Evolutionary conservation across 2,329 filamentous ascomycete species (phyloP).

Genomic region (Onygena corvina): DNA sequence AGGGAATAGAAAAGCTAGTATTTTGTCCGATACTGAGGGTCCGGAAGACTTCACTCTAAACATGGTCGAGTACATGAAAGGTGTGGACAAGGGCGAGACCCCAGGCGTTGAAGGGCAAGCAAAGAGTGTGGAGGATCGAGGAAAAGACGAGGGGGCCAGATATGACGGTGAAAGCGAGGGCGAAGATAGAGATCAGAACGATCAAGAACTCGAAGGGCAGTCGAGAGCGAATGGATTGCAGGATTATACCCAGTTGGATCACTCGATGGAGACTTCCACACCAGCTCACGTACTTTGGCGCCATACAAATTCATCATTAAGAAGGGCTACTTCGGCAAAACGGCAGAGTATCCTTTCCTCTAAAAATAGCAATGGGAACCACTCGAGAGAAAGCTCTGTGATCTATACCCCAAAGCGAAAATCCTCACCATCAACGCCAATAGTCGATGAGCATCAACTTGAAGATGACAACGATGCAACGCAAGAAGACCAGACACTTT

Average conservation of each 20-base stretch:
- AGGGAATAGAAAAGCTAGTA: conserved; percentile 19
- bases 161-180: conserved; percentile 5
- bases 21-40: conserved; percentile 29
- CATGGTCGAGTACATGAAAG: conserved; percentile 30
- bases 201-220: conserved; percentile 21
- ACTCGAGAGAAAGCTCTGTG: not conserved
- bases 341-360: not conserved
- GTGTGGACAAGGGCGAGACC: conserved; percentile 6
- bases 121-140: conserved; percentile 11
- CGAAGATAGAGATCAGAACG: conserved; percentile 13
- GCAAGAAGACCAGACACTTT: conserved; percentile 22
- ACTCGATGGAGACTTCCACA: conserved; percentile 35
- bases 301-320: not conserved
- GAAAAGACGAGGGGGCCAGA: conserved; percentile 11
- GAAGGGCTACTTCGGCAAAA: not conserved
- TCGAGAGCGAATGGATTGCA: conserved; percentile 21
- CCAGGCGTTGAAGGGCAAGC: not conserved
- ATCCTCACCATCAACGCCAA: not conserved
- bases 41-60: conserved; percentile 35
- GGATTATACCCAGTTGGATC: conserved; percentile 33
- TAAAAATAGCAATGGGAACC: not conserved
- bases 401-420: not conserved
- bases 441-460: too few species aligned
- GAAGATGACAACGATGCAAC: not conserved
- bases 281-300: conserved; percentile 30